Evolutionary conservation across 1,284 basidiomycete species (phyloP).

Genomic region (Leccinum angustisporum): DNA sequence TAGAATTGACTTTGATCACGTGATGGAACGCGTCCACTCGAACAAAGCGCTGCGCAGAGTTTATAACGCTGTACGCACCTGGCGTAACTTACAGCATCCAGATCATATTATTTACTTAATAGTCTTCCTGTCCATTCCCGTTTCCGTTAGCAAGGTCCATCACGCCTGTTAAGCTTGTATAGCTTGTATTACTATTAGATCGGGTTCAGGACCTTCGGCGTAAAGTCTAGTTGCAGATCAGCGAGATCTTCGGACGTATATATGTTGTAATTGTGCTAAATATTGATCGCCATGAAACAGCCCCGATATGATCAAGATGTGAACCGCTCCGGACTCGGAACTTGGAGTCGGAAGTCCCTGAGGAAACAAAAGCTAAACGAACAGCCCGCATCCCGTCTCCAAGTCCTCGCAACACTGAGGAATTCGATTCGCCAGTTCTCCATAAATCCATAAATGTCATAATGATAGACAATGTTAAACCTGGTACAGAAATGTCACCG

Average conservation of each 20-base stretch:
- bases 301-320: slow-evolving; percentile 1
- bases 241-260: background rate
- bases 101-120: background rate
- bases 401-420: background rate
- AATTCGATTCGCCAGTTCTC: background rate
- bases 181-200: background rate
- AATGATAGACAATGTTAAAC: background rate
- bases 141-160: background rate
- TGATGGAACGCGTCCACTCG: slow-evolving; percentile 13
- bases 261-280: background rate
- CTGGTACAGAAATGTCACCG: background rate
- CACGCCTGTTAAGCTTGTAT: background rate
- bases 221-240: background rate
- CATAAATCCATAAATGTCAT: background rate
- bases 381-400: background rate
- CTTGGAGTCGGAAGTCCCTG: no score
- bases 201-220: background rate
- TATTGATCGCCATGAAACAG: background rate
- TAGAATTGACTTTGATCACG: slow-evolving; percentile 16
- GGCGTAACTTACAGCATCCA: background rate
- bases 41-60: background rate
- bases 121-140: background rate
- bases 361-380: background rate
- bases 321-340: background rate
- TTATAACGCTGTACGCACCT: background rate